Evolutionary conservation across 2,329 filamentous ascomycete species (phyloP), one percentile per base, ranked within the genome.

Genomic region (Aspergillus sp.): DNA sequence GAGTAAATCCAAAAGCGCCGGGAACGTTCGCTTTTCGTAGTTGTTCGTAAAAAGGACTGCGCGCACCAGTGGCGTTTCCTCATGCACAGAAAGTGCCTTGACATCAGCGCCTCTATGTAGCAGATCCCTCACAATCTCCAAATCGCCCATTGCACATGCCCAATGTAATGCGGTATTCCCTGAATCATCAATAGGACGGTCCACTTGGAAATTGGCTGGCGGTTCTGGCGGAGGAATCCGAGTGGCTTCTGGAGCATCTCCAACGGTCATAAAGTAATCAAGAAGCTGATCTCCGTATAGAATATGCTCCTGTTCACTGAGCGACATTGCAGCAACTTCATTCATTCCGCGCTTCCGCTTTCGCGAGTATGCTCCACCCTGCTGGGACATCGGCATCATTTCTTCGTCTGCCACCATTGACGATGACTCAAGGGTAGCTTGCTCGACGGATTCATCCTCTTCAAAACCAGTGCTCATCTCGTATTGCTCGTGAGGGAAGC

Each of bases 41-140:
- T 93, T 95, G 68, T 98, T 98, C 41, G 91, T 97, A 68, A 97
- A 98, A 63, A 94, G 82, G 48, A 97, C 90, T 5, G 89, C 87
- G 39, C 90, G 85, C 82, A 98, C 96, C 32, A 98, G 80, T 0
- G 93, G 91, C 0, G 93, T 97, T 69, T 97, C 91, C 49, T 86
- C 85, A 45, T 72, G 67, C 5, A 80, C 72, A 48, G 90, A 90
- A 46, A 85, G 78, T 2, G 84, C 82, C 25, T 82, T 81, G 13
- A 89, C 76, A 51, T 82, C 82, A 9, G 91, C 90, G 38, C 87
- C 85, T 51, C 90, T 89, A 37, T 83, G 79, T 58, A 93, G 85
- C 15, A 98, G 76, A 66, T 95, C 86, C 66, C 85, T 89, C 52
- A 96, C 88, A 13, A 97, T 88, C 43, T 91, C 87, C 25, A 96